These are phyloP conservation scores for Euclidium syriacum DNA, from an alignment of 345 rosid genomes.

Conservation along the genomic window DNA sequence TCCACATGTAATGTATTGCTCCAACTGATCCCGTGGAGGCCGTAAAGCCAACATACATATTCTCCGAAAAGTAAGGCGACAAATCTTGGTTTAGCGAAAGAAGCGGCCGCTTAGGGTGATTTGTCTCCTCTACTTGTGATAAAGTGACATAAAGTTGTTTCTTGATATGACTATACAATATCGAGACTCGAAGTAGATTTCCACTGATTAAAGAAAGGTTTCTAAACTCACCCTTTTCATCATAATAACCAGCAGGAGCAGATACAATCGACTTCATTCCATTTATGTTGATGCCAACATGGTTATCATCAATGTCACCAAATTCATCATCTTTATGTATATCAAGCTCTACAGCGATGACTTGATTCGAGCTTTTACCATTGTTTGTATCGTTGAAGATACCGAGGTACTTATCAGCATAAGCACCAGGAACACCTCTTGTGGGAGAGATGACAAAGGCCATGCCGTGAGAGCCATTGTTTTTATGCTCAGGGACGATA, in stretches of 20 bases:
- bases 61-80: slow-evolving; percentile 30
- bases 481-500: neutral
- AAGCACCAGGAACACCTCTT: slow-evolving; percentile 8
- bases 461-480: neutral
- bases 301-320: slow-evolving; percentile 32
- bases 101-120: slow-evolving; percentile 37
- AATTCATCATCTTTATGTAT: slow-evolving; percentile 5
- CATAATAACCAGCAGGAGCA: slow-evolving; percentile 37
- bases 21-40: slow-evolving; percentile 37
- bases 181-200: slow-evolving; percentile 39
- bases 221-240: slow-evolving; percentile 6
- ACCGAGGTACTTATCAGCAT: neutral
- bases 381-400: neutral
- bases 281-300: slow-evolving; percentile 55
- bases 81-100: slow-evolving; percentile 37
- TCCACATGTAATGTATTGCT: slow-evolving; percentile 37
- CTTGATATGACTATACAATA: slow-evolving; percentile 34
- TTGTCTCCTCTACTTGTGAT: slow-evolving; percentile 16
- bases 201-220: slow-evolving; percentile 36
- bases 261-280: slow-evolving; percentile 32
- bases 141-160: slow-evolving; percentile 38
- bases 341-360: neutral
- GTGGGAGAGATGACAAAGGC: neutral
- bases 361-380: neutral
- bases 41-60: slow-evolving; percentile 55